Conservation (phyloP, 2,329 filamentous ascomycete species). For the Tolypocladium nubicola region DNA sequence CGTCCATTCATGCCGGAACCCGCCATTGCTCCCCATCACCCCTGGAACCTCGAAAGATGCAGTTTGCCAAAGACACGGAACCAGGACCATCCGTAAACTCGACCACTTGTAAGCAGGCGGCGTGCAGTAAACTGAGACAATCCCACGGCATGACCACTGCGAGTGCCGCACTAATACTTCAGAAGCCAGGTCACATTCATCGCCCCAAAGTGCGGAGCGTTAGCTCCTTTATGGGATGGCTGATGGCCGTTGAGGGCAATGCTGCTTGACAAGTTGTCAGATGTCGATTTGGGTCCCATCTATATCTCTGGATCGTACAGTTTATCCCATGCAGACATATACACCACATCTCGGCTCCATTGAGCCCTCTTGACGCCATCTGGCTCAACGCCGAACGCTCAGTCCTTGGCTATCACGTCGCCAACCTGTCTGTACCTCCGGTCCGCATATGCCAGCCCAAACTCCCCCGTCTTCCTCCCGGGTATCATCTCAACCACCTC, state of each 20-base stretch:
- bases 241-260: not conserved
- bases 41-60: too few species aligned
- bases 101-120: too few species aligned
- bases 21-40: too few species aligned
- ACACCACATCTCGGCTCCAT: not conserved
- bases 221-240: too few species aligned
- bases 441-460: constrained; percentile 39
- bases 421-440: constrained; percentile 35
- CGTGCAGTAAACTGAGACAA: too few species aligned
- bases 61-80: too few species aligned
- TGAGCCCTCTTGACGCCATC: not conserved
- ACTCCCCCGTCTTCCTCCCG: constrained; percentile 19
- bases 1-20: too few species aligned
- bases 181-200: too few species aligned
- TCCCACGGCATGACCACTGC: too few species aligned
- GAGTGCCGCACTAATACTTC: too few species aligned
- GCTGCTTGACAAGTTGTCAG: not conserved
- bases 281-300: not conserved
- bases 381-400: not conserved
- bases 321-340: not conserved
- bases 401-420: constrained; percentile 4
- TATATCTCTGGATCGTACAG: not conserved
- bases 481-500: constrained; percentile 36
- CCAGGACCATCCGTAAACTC: too few species aligned
- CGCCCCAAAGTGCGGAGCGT: too few species aligned